Evolutionary conservation across 805 yeast species (phyloP).

Genomic region (Candida berthetii): DNA sequence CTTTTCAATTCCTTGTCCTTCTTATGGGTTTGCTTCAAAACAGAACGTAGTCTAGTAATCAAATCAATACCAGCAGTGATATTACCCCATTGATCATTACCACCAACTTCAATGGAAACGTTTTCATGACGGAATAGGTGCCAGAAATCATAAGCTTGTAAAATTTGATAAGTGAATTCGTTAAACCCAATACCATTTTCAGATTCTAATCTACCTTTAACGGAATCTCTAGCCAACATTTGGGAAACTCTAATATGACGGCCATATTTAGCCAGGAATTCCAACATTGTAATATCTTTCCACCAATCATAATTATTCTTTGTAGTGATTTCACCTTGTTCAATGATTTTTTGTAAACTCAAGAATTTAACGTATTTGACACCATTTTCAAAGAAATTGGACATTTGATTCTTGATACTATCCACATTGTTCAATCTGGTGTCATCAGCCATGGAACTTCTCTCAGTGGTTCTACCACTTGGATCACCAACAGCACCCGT

Average conservation of each 20-base stretch:
- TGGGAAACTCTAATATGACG: conserved; percentile 72
- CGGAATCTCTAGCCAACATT: conserved; percentile 87
- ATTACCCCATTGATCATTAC: conserved; percentile 98
- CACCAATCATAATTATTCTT: conserved; percentile 84
- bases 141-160: conserved; percentile 93
- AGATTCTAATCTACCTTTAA: conserved; percentile 63
- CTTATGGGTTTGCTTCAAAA: conserved; percentile 10
- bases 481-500: conserved; percentile 98
- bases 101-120: conserved; percentile 83
- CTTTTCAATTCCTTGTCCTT: conserved; percentile 15
- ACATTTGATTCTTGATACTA: conserved; percentile 57
- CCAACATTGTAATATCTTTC: conserved; percentile 68
- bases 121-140: conserved; percentile 55
- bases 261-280: conserved; percentile 74
- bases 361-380: conserved; percentile 45
- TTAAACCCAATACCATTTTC: conserved; percentile 84
- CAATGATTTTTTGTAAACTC: conserved; percentile 19
- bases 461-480: conserved; percentile 79
- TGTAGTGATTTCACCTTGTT: conserved; percentile 34
- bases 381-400: conserved; percentile 55
- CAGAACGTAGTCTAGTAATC: conserved; percentile 50
- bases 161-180: conserved; percentile 87
- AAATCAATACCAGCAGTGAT: conserved; percentile 94
- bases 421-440: conserved; percentile 50
- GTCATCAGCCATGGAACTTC: conserved; percentile 49